These are phyloP conservation scores for Boletus coccyginus DNA, from an alignment of 768 basidiomycete species.

Conservation along the genomic window DNA sequence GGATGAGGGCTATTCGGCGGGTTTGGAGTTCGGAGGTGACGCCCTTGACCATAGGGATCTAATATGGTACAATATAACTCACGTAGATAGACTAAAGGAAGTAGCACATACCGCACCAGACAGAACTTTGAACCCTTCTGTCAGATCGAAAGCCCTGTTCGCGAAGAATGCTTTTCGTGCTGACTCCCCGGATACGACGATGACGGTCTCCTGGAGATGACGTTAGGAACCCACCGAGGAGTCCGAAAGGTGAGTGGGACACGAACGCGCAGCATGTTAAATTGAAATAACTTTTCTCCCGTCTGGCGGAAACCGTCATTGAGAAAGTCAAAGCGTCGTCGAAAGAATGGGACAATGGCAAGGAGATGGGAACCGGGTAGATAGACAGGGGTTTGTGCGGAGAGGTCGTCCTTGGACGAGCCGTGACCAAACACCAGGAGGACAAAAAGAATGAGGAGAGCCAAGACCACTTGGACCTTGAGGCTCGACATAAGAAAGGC, in stretches of 20 bases:
- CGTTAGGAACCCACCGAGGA: constrained; percentile 15
- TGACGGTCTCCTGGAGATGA: constrained; percentile 59
- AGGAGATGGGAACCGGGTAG: constrained; percentile 59
- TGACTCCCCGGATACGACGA: constrained; percentile 73
- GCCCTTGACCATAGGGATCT: constrained; percentile 77
- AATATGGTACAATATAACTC: constrained; percentile 13
- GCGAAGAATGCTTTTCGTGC: constrained; percentile 69
- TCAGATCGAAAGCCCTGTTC: constrained; percentile 68
- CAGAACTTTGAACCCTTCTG: constrained; percentile 76
- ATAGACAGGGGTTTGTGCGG: constrained; percentile 42
- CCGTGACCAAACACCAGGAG: constrained; percentile 37
- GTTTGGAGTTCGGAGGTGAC: constrained; percentile 70
- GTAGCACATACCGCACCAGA: constrained; percentile 64
- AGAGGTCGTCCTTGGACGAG: constrained; percentile 45
- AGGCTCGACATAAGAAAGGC: constrained; percentile 35
- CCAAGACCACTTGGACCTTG: constrained; percentile 33
- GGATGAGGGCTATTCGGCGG: constrained; percentile 59
- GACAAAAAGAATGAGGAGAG: constrained; percentile 34
- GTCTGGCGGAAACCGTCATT: constrained; percentile 69
- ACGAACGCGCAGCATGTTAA: constrained; percentile 65
- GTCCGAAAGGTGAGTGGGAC: constrained; percentile 7
- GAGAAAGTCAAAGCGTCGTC: constrained; percentile 66
- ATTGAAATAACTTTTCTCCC: constrained; percentile 64
- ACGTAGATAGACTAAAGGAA: constrained; percentile 9
- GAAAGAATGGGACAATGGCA: constrained; percentile 67